These are phyloP conservation scores for Entamoeba moshkovskii DNA, from an alignment of 208 protist genomes.

Conservation along the genomic window DNA sequence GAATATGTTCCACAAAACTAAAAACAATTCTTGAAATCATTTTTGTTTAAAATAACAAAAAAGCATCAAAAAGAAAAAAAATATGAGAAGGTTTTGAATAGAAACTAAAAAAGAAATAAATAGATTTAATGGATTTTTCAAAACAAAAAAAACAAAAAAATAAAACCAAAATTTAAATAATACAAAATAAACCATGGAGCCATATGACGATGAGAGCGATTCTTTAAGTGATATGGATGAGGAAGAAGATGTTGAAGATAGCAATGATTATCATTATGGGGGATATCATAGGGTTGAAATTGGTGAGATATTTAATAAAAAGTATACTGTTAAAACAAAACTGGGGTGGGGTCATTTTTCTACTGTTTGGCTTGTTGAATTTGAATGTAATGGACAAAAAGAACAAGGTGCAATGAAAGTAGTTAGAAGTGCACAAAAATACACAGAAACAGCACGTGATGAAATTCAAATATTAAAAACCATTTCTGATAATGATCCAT, in stretches of 20 bases:
- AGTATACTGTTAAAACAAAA: neutral
- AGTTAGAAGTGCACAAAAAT: neutral
- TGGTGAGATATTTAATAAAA: neutral
- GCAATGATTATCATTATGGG: neutral
- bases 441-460: neutral
- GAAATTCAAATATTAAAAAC: neutral
- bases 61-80: too few relatives aligned
- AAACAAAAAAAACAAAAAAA: too few relatives aligned
- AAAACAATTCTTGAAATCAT: too few relatives aligned
- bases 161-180: too few relatives aligned
- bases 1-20: too few relatives aligned
- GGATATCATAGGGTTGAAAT: neutral
- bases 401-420: neutral
- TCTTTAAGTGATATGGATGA: neutral
- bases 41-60: too few relatives aligned
- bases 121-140: too few relatives aligned
- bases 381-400: neutral
- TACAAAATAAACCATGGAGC: neutral
- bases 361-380: neutral
- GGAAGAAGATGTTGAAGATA: neutral
- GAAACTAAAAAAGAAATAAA: too few relatives aligned
- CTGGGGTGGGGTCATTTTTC: neutral
- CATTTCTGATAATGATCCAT: neutral
- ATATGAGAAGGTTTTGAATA: too few relatives aligned
- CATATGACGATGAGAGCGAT: neutral